Evolutionary conservation across 2,329 filamentous ascomycete species (phyloP), one percentile per base, ranked within the genome.

Genomic region (Epichloe sylvatica): DNA sequence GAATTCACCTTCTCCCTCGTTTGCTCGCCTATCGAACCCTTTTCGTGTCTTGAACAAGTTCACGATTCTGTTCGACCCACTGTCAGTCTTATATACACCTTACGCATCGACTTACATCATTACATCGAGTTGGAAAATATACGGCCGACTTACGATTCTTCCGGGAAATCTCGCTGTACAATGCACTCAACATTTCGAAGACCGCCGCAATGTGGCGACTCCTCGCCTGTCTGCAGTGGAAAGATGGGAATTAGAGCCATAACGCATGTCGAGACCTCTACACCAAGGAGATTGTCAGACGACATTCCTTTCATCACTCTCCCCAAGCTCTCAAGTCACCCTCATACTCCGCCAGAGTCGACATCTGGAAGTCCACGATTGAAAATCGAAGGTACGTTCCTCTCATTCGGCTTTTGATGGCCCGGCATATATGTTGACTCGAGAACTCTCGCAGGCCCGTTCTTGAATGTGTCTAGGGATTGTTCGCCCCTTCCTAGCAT

Each of bases 311-410:
- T 54, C 23, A 52, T 56, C 12, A 53, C 53, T 12, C 50, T 53
- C 25, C 53, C 52, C 37, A 47, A 53, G 36, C 49, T 55, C 15
- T 41, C 55, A 17, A 48, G 53, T 25, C 57, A 59, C 39, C 59
- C 59, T 38, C 56, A 61, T 53, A 62, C 57, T 21, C 61, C 62
- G 51, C 60, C 61, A 46, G 59, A 60, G 51, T 67, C 64, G 36
- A 51, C 53, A n/a, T 64, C 62, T 39, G 61, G 62, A n/a, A 67
- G 64, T 46, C 64, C 64, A 3, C 60, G 58, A 47, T 42, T 65
- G 38, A 64, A 64, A 53, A 51, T 59, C 12, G 64, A 67, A 53
- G 59, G 64, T 59, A 55, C 56, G 56, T 58, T 21, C 35, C 17
- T 23, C 39, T 38, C 35, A 21, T 19, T 36, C 30, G 8, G 9